These are phyloP conservation scores for Sphenostylis stenocarpa DNA, from an alignment of 306 rosid genomes.

Conservation along the genomic window DNA sequence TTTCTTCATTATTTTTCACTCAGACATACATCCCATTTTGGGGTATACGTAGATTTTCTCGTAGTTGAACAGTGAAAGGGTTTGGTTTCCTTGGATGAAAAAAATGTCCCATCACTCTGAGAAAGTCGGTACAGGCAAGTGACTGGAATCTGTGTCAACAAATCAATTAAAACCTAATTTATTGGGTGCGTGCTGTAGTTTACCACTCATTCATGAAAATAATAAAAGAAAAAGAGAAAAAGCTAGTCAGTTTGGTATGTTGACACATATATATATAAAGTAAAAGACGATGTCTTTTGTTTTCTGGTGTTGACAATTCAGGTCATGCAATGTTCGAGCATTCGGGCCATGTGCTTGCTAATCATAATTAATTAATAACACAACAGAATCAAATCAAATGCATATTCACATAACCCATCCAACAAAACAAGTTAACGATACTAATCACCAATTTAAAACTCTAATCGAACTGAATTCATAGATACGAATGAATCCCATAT, in stretches of 20 bases:
- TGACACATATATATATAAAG: conserved; percentile 12
- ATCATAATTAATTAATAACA: conserved; percentile 16
- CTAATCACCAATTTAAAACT: neutral
- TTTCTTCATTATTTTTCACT: neutral
- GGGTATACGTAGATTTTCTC: neutral
- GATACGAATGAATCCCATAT: conserved; percentile 22
- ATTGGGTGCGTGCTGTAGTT: conserved; percentile 27
- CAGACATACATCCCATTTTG: neutral
- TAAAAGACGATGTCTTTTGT: conserved; percentile 30
- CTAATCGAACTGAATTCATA: neutral
- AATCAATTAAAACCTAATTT: conserved; percentile 29
- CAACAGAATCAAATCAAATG: conserved; percentile 28
- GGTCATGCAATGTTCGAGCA: conserved; percentile 15
- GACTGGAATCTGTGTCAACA: conserved; percentile 41
- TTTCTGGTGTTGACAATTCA: conserved; percentile 38
- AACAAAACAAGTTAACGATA: neutral
- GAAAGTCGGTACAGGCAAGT: conserved; percentile 21
- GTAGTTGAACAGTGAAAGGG: neutral
- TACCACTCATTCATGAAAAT: conserved; percentile 21
- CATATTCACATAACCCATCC: neutral
- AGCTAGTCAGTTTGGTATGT: conserved; percentile 26
- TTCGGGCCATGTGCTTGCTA: conserved; percentile 44
- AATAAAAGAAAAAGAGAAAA: conserved; percentile 11
- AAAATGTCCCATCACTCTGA: conserved; percentile 15
- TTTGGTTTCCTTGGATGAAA: conserved; percentile 10